Percentiles rank a stretch among this genome's conserved stretches.
These are phyloP conservation scores for Clathrus columnatus DNA, from an alignment of 768 basidiomycete genomes.

Conservation along the genomic window DNA sequence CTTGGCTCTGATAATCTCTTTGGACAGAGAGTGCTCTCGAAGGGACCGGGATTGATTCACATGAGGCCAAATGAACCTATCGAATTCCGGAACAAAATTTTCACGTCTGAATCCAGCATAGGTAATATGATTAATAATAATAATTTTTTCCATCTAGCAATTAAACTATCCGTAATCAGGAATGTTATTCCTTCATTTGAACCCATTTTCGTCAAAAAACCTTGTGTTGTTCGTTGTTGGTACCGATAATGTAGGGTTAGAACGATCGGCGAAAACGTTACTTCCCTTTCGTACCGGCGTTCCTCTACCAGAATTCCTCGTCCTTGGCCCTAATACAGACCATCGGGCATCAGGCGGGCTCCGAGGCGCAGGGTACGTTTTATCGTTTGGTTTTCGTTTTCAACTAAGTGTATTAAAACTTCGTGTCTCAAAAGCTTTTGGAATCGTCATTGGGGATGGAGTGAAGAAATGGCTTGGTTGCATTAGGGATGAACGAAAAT, in stretches of 20 bases:
- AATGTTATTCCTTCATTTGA: constrained; percentile 60
- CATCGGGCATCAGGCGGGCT: constrained; percentile 62
- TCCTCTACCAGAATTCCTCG: constrained; percentile 68
- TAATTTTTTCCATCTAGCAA: not conserved
- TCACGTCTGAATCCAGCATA: constrained; percentile 15
- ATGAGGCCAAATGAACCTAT: constrained; percentile 13
- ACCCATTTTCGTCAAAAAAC: constrained; percentile 32
- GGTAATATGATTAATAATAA: constrained; percentile 7
- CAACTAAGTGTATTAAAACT: not conserved
- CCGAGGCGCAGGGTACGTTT: constrained; percentile 63
- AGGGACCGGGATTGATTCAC: constrained; percentile 13
- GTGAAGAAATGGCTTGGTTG: constrained; percentile 22
- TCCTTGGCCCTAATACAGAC: constrained; percentile 47
- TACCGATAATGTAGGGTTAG: constrained; percentile 48
- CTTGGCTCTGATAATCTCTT: constrained; percentile 21
- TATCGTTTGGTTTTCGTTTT: not conserved
- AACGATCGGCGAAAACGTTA: constrained; percentile 51
- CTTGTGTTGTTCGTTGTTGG: constrained; percentile 51
- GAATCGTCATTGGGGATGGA: constrained; percentile 23
- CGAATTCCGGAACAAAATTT: constrained; percentile 12
- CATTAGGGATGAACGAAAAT: constrained; percentile 23
- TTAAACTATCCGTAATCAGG: constrained; percentile 22
- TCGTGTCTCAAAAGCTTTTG: constrained; percentile 20
- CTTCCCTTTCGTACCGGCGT: constrained; percentile 83
- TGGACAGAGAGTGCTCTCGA: constrained; percentile 12